Conservation (phyloP, 805 yeast genomes). For the Saturnispora quitensis region DNA sequence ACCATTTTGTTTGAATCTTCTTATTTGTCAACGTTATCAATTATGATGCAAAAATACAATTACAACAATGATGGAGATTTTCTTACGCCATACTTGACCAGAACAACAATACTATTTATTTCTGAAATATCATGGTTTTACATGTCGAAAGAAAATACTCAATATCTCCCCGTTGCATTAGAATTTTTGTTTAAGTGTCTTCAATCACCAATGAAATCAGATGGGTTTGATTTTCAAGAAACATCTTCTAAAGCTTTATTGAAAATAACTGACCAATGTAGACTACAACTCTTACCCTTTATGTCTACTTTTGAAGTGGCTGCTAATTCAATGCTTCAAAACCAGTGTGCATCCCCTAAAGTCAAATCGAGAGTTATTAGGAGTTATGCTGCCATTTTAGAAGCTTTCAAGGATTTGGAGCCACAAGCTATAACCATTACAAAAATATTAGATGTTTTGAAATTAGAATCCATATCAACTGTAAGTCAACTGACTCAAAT, state of each 20-base stretch:
- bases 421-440: slow-evolving; percentile 29
- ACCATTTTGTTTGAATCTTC: slow-evolving; percentile 23
- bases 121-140: slow-evolving; percentile 56
- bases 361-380: slow-evolving; percentile 53
- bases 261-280: slow-evolving; percentile 47
- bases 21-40: slow-evolving; percentile 16
- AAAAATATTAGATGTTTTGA: slow-evolving; percentile 18
- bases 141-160: slow-evolving; percentile 34
- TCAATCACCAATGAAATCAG: neutral
- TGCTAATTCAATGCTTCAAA: slow-evolving; percentile 38
- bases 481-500: slow-evolving; percentile 7
- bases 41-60: slow-evolving; percentile 2
- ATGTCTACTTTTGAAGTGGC: slow-evolving; percentile 42
- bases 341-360: slow-evolving; percentile 26
- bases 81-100: slow-evolving; percentile 25
- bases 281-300: slow-evolving; percentile 31
- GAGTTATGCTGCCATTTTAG: slow-evolving; percentile 55
- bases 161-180: slow-evolving; percentile 42
- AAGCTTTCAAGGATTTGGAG: slow-evolving; percentile 40
- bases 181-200: slow-evolving; percentile 33
- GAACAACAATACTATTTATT: slow-evolving; percentile 47
- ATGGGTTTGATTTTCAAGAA: slow-evolving; percentile 10
- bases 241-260: slow-evolving; percentile 49
- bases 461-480: slow-evolving; percentile 15
- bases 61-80: slow-evolving; percentile 2